phyloP scores from a whole-genome alignment of 495 filamentous ascomycete species.

The Pseudevernia furfuracea region DNA sequence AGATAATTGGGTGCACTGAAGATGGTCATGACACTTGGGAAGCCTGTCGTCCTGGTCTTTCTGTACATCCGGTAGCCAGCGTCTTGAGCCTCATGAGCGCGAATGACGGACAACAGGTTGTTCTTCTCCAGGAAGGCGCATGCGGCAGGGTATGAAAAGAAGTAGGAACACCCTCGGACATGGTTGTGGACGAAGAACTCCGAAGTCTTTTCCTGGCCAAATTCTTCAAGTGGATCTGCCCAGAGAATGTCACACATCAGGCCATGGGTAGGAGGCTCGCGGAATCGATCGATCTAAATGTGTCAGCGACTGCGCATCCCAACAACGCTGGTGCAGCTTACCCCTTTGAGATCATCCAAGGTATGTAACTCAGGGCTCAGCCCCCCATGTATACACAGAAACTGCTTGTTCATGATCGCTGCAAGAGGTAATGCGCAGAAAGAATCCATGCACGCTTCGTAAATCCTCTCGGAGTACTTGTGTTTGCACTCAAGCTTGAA shows the following conservation, averaged over 20 bases:
- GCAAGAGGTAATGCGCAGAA: conserved; percentile 93
- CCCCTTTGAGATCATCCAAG: conserved; percentile 82
- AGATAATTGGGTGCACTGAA: conserved; percentile 98
- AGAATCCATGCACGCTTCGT: conserved; percentile 96
- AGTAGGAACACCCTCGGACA: conserved; percentile 96
- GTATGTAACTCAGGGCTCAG: conserved; percentile 93
- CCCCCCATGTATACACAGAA: conserved; percentile 95
- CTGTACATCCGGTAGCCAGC: conserved; percentile 98
- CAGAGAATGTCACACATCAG: conserved; percentile 99
- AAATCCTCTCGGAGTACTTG: conserved; percentile 94
- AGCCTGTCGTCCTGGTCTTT: conserved; percentile 94
- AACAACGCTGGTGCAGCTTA: conserved; percentile 37
- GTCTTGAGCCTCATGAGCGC: conserved; percentile 98
- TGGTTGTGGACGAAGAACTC: conserved; percentile 98
- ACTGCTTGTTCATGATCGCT: conserved; percentile 99
- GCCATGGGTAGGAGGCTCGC: conserved; percentile 92
- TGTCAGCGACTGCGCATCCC: conserved; percentile 10
- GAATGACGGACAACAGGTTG: conserved; percentile 93
- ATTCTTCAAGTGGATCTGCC: conserved; percentile 98
- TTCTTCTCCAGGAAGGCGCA: conserved; percentile 98
- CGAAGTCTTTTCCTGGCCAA: conserved; percentile 94
- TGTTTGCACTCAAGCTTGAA: conserved; percentile 99
- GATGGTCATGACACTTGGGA: conserved; percentile 99
- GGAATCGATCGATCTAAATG: conserved; percentile 86
- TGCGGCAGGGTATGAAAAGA: conserved; percentile 98